Conservation (phyloP, 2,329 filamentous ascomycete species). For the Seiridium cupressi region DNA sequence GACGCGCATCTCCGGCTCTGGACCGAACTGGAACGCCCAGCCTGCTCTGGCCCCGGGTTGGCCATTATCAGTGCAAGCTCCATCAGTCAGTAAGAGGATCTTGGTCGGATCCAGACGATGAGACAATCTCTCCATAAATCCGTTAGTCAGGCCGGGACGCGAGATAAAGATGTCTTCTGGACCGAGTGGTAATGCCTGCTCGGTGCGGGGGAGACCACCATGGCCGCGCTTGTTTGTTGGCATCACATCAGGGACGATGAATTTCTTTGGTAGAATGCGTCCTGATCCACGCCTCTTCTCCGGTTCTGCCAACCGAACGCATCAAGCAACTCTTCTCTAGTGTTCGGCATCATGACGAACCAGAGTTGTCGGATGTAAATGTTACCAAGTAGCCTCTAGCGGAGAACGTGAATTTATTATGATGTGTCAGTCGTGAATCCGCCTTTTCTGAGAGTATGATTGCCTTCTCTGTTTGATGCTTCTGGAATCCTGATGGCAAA, state of each 20-base stretch:
- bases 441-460: too few species aligned
- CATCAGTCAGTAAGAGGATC: constrained; percentile 43
- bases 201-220: not conserved
- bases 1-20: constrained; percentile 11
- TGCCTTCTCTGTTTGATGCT: too few species aligned
- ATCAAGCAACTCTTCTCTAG: not conserved
- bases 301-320: not conserved
- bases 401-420: too few species aligned
- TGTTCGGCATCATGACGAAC: too few species aligned
- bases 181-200: not conserved
- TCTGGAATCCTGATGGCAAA: too few species aligned
- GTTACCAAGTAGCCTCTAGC: too few species aligned
- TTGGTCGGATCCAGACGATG: constrained; percentile 25
- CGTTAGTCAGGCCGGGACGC: not conserved
- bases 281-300: constrained; percentile 26
- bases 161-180: constrained; percentile 26
- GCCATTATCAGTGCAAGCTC: constrained; percentile 43
- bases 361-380: too few species aligned
- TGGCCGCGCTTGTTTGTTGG: not conserved
- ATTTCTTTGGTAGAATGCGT: constrained; percentile 28
- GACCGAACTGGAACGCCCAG: constrained; percentile 34
- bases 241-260: constrained; percentile 20
- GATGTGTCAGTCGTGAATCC: too few species aligned
- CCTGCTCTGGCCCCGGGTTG: constrained; percentile 32
- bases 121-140: constrained; percentile 17